Conservation (phyloP, 768 basidiomycete genomes). For the Pulveroboletus sp. region DNA sequence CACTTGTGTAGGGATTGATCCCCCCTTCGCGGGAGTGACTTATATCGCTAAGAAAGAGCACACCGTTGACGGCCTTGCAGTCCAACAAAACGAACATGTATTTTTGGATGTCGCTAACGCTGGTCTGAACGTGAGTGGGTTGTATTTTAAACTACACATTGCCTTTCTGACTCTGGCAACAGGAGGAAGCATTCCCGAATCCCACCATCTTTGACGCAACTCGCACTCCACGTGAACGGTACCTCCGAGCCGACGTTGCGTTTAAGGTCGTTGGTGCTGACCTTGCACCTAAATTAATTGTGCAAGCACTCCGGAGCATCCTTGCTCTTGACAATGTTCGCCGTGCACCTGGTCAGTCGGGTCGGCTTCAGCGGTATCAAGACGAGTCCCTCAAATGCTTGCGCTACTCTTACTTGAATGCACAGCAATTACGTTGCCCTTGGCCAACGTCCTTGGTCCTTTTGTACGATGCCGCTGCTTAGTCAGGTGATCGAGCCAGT, state of each 20-base stretch:
- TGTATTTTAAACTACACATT: neutral
- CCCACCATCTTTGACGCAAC: slow-evolving; percentile 41
- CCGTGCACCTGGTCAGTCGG: slow-evolving; percentile 67
- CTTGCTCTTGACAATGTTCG: slow-evolving; percentile 53
- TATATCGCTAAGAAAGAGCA: slow-evolving; percentile 49
- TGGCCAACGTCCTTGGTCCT: slow-evolving; percentile 69
- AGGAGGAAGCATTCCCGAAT: slow-evolving; percentile 52
- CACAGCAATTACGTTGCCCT: slow-evolving; percentile 44
- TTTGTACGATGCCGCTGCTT: slow-evolving; percentile 32
- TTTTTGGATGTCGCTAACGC: slow-evolving; percentile 62
- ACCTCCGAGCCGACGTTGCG: slow-evolving; percentile 45
- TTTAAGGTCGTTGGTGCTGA: slow-evolving; percentile 49
- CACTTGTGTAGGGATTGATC: slow-evolving; percentile 53
- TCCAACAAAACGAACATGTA: slow-evolving; percentile 48
- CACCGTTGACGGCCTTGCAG: slow-evolving; percentile 35
- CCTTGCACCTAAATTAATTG: slow-evolving; percentile 54
- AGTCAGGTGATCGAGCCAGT: slow-evolving; percentile 4
- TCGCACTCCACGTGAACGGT: slow-evolving; percentile 41
- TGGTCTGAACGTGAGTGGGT: slow-evolving; percentile 48
- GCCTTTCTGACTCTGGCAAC: neutral
- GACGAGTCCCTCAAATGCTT: slow-evolving; percentile 45
- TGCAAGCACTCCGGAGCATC: slow-evolving; percentile 60
- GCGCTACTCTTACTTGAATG: slow-evolving; percentile 52
- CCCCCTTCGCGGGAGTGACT: slow-evolving; percentile 65
- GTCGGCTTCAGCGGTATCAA: slow-evolving; percentile 54